Percentiles rank a stretch among this genome's conserved stretches.
phyloP scores from a whole-genome alignment of 2,329 filamentous ascomycete species.

The Fusarium algeriense region DNA sequence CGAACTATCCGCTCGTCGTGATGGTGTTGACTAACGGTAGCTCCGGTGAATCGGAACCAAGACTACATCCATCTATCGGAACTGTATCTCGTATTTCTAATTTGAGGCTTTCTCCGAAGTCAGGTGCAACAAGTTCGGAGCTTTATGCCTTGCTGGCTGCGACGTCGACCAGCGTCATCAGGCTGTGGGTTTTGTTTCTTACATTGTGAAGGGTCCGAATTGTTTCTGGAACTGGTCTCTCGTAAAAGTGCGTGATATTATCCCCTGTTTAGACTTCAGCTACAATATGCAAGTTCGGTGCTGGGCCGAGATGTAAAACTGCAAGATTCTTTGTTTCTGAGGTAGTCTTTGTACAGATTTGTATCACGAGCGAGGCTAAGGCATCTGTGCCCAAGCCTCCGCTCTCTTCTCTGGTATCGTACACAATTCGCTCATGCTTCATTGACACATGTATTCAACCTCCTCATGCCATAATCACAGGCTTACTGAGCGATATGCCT shows the following conservation, averaged over 20 bases:
- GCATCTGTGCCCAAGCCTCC: constrained; percentile 11
- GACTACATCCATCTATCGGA: constrained; percentile 19
- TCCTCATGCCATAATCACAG: background rate
- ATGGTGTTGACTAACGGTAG: constrained; percentile 33
- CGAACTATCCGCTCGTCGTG: constrained; percentile 8
- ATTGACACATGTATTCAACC: constrained; percentile 10
- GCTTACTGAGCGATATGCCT: constrained; percentile 50
- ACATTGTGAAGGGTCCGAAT: background rate
- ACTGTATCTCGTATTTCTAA: constrained; percentile 14
- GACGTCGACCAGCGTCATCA: constrained; percentile 19
- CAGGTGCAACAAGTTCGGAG: constrained; percentile 12
- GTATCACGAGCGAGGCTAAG: constrained; percentile 29
- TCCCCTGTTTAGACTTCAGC: constrained; percentile 9
- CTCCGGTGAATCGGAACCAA: constrained; percentile 22
- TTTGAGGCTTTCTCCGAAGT: constrained; percentile 29
- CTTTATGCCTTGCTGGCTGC: constrained; percentile 1
- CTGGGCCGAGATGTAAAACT: constrained; percentile 12
- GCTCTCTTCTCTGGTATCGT: constrained; percentile 40
- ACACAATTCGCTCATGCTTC: constrained; percentile 30
- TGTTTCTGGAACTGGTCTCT: constrained; percentile 10
- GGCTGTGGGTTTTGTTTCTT: background rate
- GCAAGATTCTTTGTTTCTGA: constrained; percentile 19
- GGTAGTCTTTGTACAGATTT: constrained; percentile 41
- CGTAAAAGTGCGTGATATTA: constrained; percentile 11
- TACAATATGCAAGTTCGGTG: constrained; percentile 17